phyloP scores from a whole-genome alignment of 176 grass and related monocot species.

The Hsuehochloa calcarea region DNA sequence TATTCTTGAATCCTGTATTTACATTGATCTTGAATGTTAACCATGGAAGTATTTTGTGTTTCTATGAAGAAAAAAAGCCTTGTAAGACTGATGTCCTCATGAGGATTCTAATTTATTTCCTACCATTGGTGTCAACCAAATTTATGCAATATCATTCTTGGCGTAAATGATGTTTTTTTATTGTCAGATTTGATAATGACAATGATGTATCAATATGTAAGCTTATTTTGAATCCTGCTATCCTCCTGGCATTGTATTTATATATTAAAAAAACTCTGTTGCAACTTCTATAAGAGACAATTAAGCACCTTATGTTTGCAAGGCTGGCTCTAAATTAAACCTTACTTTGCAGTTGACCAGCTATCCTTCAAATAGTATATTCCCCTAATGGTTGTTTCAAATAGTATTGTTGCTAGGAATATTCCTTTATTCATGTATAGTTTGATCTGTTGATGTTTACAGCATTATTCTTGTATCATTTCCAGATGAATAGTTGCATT shows the following conservation, averaged over 20 bases:
- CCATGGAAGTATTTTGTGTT: background rate
- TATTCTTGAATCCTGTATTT: background rate
- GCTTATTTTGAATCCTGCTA: background rate
- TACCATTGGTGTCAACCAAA: background rate
- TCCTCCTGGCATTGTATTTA: background rate
- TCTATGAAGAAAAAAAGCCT: background rate
- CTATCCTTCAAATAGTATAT: background rate
- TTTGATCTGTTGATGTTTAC: conserved; percentile 7
- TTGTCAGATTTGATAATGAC: conserved; percentile 13
- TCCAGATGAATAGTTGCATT: background rate
- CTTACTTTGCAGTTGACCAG: background rate
- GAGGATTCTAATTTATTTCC: background rate
- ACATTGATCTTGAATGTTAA: background rate
- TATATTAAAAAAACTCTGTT: background rate
- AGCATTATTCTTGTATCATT: background rate
- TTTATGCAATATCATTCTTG: background rate
- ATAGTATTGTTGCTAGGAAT: background rate
- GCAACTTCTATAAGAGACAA: background rate
- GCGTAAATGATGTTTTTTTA: background rate
- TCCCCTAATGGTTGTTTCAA: background rate
- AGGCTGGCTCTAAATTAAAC: conserved; percentile 3
- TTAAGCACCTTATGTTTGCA: background rate
- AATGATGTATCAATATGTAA: background rate
- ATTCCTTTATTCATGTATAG: background rate
- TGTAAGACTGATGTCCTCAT: background rate